Evolutionary conservation across 192 early-diverging fungal species (phyloP).

Genomic region (Geosiphon pyriformis): DNA sequence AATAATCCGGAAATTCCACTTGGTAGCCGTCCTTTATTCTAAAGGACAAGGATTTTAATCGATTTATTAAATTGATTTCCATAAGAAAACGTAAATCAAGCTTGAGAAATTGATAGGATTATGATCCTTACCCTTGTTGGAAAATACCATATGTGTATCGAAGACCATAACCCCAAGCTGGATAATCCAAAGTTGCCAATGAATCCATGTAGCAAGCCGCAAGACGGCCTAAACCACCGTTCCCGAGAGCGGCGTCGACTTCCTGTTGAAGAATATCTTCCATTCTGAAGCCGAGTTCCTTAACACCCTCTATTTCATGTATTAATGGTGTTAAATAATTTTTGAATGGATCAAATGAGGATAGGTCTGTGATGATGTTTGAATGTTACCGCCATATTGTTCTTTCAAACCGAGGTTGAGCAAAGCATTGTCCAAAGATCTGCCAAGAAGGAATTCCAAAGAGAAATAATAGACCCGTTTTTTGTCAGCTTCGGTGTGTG

Average conservation of each 20-base stretch:
- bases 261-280: slow-evolving; percentile 94
- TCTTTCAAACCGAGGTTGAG: slow-evolving; percentile 80
- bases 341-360: neutral
- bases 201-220: slow-evolving; percentile 99
- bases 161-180: slow-evolving; percentile 96
- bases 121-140: slow-evolving; percentile 66
- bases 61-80: neutral
- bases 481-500: slow-evolving; percentile 69
- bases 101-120: neutral
- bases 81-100: neutral
- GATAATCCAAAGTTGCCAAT: slow-evolving; percentile 87
- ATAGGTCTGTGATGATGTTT: neutral
- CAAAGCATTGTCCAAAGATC: slow-evolving; percentile 96
- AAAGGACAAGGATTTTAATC: neutral
- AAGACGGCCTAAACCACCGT: slow-evolving; percentile 94
- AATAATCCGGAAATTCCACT: slow-evolving; percentile 91
- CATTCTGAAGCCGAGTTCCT: slow-evolving; percentile 82
- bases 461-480: slow-evolving; percentile 98
- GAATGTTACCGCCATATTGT: slow-evolving; percentile 59
- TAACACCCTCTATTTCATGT: slow-evolving; percentile 41
- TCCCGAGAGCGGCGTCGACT: slow-evolving; percentile 93
- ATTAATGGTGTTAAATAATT: neutral
- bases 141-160: slow-evolving; percentile 99
- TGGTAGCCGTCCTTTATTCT: slow-evolving; percentile 92
- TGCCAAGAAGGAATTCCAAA: slow-evolving; percentile 93